Conservation (phyloP, 164 flowering plant species). For the Kalanchoe fedtschenkoi region DNA sequence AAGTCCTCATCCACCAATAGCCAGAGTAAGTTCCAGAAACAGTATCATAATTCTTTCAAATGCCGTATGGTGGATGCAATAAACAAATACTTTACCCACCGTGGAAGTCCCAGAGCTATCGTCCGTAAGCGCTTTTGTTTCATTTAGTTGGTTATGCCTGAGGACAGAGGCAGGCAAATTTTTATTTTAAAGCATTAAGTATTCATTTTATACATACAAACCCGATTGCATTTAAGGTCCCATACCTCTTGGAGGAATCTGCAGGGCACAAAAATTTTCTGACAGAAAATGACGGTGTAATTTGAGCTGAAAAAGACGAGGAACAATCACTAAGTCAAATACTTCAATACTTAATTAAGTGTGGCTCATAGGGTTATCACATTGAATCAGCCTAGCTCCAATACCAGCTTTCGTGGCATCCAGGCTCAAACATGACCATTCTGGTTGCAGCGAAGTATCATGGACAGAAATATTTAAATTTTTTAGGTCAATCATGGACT, state of each 20-base stretch:
- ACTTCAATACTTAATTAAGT: conserved; percentile 9
- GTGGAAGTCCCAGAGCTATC: conserved; percentile 8
- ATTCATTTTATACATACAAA: not conserved
- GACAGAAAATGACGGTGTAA: conserved; percentile 17
- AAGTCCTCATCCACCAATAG: not conserved
- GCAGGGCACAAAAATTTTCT: conserved; percentile 22
- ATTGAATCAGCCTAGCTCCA: no score
- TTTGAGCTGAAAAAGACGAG: conserved; percentile 14
- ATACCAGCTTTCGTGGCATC: no score
- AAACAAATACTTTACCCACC: conserved; percentile 13
- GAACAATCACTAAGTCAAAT: not conserved
- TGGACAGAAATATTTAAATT: no score
- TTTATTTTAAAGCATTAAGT: not conserved
- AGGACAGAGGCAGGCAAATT: not conserved
- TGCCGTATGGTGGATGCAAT: not conserved
- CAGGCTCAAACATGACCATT: no score
- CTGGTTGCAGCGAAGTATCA: no score
- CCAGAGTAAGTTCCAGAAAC: not conserved
- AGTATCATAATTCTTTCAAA: not conserved
- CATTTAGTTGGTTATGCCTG: conserved; percentile 15
- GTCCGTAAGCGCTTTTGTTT: conserved; percentile 9
- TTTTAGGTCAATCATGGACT: no score
- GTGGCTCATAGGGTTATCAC: no score
- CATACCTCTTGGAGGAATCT: conserved; percentile 27
- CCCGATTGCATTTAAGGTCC: not conserved